Evolutionary conservation across 2,329 filamentous ascomycete genomes (phyloP), one percentile per base, ranked within the genome.

Genomic region (Fusarium keratoplasticum): DNA sequence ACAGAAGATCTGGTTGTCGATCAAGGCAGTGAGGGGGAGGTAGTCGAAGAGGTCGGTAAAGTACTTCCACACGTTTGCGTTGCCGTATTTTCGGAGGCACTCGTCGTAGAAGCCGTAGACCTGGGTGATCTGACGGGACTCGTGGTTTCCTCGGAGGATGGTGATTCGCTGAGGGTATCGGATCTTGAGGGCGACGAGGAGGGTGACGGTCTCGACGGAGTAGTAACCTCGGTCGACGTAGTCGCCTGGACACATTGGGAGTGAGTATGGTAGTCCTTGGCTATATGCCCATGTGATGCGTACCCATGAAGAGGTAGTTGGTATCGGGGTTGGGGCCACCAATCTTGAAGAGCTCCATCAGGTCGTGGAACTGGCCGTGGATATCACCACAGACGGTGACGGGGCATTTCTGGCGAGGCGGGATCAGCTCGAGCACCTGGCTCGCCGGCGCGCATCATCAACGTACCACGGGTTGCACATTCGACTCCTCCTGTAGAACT

Each of bases 31-130:
- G 77, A 99, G 91, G 76, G 96, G 96, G 42, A 99, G 94, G 87
- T 96, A 99, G 86, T 99, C 96, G 86, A 99, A 99, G 64, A 99
- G 92, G 84, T 99, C 96, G 81, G 95, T 98, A 83, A 98, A 99
- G 83, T 95, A 98, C 88, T 98, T 98, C 96, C 96, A 99, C 74
- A 99, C 96, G 79, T 98, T 98, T 72, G 96, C 96, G 81, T 98
- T 98, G 83, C 96, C 96, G 83, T 99, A 99, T 87, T 99, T 99
- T 83, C 95, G 94, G 79, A 98, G 91, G 83, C 96, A 99, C 84
- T 99, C 96, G 83, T 98, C 96, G 87, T 99, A 99, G 87, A 99
- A 99, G 72, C 96, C 96, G 83, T 99, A 99, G 69, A 99, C 96
- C 84, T 98, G 96, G 54, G 96, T 99, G 84, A 99, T 99, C 86